Conservation (phyloP, 352 stramenopile species). For the Pythium periplocum region DNA sequence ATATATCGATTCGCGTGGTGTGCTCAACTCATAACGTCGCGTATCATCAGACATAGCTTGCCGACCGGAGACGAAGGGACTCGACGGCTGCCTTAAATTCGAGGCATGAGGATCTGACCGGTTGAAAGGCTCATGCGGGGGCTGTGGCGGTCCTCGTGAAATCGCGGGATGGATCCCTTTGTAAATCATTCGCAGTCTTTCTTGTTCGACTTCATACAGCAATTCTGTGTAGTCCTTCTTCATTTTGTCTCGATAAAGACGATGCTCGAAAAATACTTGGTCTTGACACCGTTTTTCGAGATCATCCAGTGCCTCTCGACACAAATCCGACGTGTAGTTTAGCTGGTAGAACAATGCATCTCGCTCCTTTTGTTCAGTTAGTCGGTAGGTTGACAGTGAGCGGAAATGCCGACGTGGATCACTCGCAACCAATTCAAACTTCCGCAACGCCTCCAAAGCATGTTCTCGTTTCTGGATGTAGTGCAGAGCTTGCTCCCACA, state of each 20-base stretch:
- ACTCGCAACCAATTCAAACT: slow-evolving; percentile 43
- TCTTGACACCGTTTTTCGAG: slow-evolving; percentile 41
- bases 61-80: slow-evolving; percentile 2
- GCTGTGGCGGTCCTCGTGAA: not conserved
- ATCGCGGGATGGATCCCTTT: slow-evolving; percentile 16
- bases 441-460: slow-evolving; percentile 13
- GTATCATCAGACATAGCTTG: slow-evolving; percentile 7
- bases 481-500: slow-evolving; percentile 51
- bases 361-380: slow-evolving; percentile 62
- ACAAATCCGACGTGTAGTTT: slow-evolving; percentile 39
- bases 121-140: not conserved
- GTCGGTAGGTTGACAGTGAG: slow-evolving; percentile 54
- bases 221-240: slow-evolving; percentile 73
- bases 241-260: slow-evolving; percentile 63
- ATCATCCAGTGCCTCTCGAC: slow-evolving; percentile 40
- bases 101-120: not conserved
- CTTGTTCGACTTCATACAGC: slow-evolving; percentile 65
- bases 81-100: not conserved
- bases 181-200: slow-evolving; percentile 62
- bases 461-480: slow-evolving; percentile 38
- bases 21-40: slow-evolving; percentile 23
- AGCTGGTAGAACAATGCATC: slow-evolving; percentile 54
- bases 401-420: slow-evolving; percentile 66
- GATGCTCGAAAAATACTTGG: slow-evolving; percentile 30
- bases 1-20: slow-evolving; percentile 49